Percentiles rank a stretch among this genome's conserved stretches.
These are phyloP conservation scores for Gossypium australe DNA, from an alignment of 345 rosid species.

Conservation along the genomic window DNA sequence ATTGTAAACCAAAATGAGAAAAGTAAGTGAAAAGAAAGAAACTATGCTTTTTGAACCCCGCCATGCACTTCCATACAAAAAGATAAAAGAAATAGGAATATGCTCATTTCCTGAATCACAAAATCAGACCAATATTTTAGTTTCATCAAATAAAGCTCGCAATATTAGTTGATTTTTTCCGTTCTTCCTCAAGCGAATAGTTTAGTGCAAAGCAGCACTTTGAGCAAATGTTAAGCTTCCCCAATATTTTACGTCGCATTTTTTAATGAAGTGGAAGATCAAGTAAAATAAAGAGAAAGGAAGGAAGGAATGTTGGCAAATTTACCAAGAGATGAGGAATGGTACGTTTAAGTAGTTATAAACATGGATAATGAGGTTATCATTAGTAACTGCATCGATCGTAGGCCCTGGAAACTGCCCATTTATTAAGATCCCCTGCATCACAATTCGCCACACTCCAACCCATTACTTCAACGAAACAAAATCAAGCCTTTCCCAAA, in stretches of 20 bases:
- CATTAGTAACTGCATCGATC: slow-evolving; percentile 59
- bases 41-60: slow-evolving; percentile 4
- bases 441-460: slow-evolving; percentile 10
- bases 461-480: background rate
- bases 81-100: background rate
- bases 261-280: background rate
- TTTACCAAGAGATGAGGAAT: slow-evolving; percentile 61
- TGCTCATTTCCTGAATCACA: background rate
- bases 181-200: background rate
- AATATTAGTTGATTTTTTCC: background rate
- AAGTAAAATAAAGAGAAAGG: background rate
- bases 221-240: background rate
- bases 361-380: slow-evolving; percentile 57
- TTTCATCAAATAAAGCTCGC: background rate
- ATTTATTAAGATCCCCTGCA: slow-evolving; percentile 74
- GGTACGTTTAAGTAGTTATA: slow-evolving; percentile 65
- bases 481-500: background rate
- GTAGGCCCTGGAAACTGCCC: slow-evolving; percentile 84
- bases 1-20: slow-evolving; percentile 1
- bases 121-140: background rate
- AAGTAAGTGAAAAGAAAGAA: slow-evolving; percentile 12
- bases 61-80: background rate
- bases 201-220: background rate
- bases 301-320: background rate
- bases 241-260: slow-evolving; percentile 3